Percentiles rank a stretch among this genome's conserved stretches.
Conservation (phyloP, 345 rosid species). For the Kernera saxatilis region DNA sequence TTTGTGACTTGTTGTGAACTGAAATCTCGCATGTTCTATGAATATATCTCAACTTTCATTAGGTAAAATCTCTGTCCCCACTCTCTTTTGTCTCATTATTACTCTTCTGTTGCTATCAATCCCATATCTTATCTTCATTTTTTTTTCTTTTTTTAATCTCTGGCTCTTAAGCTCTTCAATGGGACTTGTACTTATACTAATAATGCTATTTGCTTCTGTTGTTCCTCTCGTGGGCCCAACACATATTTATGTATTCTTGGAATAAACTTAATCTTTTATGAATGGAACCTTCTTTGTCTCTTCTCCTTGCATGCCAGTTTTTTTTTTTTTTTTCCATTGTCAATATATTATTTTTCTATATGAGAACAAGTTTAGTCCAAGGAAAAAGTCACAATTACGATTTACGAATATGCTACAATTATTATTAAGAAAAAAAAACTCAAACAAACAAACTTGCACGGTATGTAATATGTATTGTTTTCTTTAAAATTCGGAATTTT, state of each 20-base stretch:
- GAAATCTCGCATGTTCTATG: constrained; percentile 18
- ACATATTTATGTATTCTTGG: background rate
- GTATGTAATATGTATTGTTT: too few species aligned
- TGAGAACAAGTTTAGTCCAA: background rate
- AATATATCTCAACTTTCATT: constrained; percentile 1
- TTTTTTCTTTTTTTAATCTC: background rate
- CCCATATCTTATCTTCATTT: background rate
- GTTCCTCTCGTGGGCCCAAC: constrained; percentile 8
- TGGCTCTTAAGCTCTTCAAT: constrained; percentile 21
- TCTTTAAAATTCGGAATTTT: background rate
- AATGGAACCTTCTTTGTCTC: constrained; percentile 2
- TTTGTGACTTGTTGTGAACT: constrained; percentile 18
- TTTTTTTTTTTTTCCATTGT: background rate
- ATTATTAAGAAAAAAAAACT: too few species aligned
- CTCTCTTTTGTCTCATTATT: constrained; percentile 25
- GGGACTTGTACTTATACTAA: background rate
- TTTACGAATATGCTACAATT: too few species aligned
- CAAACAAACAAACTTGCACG: too few species aligned
- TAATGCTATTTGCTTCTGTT: constrained; percentile 15
- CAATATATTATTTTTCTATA: background rate
- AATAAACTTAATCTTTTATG: background rate
- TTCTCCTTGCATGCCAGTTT: background rate
- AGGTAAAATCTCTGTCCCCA: constrained; percentile 15
- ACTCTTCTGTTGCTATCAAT: constrained; percentile 24
- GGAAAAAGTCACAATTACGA: too few species aligned